Conservation (phyloP, 495 filamentous ascomycete genomes). For the Podospora comata region DNA sequence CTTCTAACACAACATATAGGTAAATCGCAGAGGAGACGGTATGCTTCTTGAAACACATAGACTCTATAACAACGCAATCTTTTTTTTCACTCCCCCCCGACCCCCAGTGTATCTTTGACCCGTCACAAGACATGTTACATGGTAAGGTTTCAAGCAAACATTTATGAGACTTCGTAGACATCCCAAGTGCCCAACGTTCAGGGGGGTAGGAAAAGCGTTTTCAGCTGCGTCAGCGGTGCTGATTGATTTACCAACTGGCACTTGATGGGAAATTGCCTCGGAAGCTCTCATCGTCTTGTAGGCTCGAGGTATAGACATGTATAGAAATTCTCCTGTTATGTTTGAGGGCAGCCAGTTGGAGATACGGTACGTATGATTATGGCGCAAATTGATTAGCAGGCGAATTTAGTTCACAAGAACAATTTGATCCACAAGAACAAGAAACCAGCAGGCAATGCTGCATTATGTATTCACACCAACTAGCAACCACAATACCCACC, state of each 20-base stretch:
- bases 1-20: too few species aligned
- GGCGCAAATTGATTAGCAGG: background rate
- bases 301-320: too few species aligned
- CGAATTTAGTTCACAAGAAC: too few species aligned
- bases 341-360: too few species aligned
- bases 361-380: background rate
- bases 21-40: background rate
- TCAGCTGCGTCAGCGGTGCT: too few species aligned
- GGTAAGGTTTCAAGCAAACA: background rate
- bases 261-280: too few species aligned
- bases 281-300: too few species aligned
- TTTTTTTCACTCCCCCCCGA: background rate
- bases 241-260: too few species aligned
- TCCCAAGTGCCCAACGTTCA: background rate
- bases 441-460: background rate
- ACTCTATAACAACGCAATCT: background rate
- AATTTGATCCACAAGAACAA: background rate
- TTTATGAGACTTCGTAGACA: background rate
- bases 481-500: background rate
- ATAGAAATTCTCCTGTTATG: too few species aligned
- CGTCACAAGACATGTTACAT: background rate
- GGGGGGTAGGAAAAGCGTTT: too few species aligned
- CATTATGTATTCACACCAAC: constrained; percentile 16
- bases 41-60: background rate
- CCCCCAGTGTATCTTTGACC: background rate